Base-by-base conservation (phyloP, 2,329 filamentous ascomycete genomes). In the Penicillium sp. region DNA sequence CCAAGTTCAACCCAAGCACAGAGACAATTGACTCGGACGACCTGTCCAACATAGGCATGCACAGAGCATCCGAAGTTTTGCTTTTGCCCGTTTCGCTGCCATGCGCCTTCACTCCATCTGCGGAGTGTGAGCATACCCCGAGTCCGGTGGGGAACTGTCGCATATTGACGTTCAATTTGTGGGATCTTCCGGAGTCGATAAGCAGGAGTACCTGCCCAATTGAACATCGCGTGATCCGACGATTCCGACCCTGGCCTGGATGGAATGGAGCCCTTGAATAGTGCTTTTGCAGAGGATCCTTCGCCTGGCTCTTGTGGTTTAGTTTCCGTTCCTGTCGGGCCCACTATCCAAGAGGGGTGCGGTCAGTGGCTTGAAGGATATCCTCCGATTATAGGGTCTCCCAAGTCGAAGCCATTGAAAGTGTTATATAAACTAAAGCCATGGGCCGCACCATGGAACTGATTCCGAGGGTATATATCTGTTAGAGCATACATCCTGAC, bases 301-400 rank as follows among this genome's bases (percentile, higher is more conserved):
- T 47, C 48, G 45, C 27, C 31, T 19, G 13, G 29, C 27, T 38
- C 41, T 19, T 31, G 19, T 25, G 29, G 29, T 21, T n/a, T 7
- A 27, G 40, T 29, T 15, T 23, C 39, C 16, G 21, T 50, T 31
- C 40, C 25, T 52, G 16, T 11, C 8, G 23, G 36, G 16, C 29
- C 52, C 53, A 53, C 49, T 45, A 11, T 47, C 29, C n/a, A 41
- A 45, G 25, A 45, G 51, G 38, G 16, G 31, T 27, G 19, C 9
- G 25, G 16, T 29, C 13, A 31, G 43, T 57, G 38, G 29, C 48
- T 53, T 31, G 45, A 48, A n/a, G 44, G 36, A 51, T 58, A 58
- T 33, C 39, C 47, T 50, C 45, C 48, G 41, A 50, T 13, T n/a
- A 31, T 31, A 33, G 33, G 39, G 41, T 23, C 29, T 31, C 11